Evolutionary conservation across 176 grass and related monocot genomes (phyloP).

Genomic region (Ananas comosus): DNA sequence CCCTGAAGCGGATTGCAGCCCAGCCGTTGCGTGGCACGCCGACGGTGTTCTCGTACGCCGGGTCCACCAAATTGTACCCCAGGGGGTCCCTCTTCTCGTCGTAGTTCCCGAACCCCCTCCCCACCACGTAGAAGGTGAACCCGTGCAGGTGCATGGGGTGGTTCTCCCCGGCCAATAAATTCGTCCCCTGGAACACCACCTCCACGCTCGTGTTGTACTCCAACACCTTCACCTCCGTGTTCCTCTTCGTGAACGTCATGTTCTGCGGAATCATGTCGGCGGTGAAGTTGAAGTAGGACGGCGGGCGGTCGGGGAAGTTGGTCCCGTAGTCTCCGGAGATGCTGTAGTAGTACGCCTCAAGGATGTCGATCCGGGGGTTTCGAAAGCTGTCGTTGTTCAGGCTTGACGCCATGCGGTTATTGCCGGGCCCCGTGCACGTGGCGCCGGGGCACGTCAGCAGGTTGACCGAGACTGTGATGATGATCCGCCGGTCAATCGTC

Average conservation of each 20-base stretch:
- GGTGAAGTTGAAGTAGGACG: conserved; percentile 46
- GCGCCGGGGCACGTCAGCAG: too few relatives aligned
- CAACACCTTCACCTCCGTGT: conserved; percentile 34
- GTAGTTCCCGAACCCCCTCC: conserved; percentile 40
- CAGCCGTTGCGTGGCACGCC: conserved; percentile 34
- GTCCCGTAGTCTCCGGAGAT: conserved; percentile 12
- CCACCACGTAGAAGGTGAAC: conserved; percentile 41
- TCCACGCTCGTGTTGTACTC: conserved; percentile 31
- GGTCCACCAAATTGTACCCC: conserved; percentile 47
- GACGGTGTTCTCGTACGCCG: conserved; percentile 29
- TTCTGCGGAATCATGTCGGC: not conserved
- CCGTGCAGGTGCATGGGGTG: conserved; percentile 74
- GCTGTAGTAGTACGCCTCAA: conserved; percentile 41
- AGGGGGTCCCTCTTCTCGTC: conserved; percentile 29
- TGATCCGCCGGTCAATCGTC: conserved; percentile 24
- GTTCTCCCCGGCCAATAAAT: conserved; percentile 36
- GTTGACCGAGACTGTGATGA: conserved; percentile 19
- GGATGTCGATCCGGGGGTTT: not conserved
- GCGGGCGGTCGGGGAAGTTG: conserved; percentile 24
- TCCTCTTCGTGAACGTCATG: conserved; percentile 14
- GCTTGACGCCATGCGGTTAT: conserved; percentile 33
- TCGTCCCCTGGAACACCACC: conserved; percentile 58
- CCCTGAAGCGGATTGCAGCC: conserved; percentile 29
- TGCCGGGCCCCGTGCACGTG: not conserved
- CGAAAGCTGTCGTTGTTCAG: conserved; percentile 59